Evolutionary conservation across 805 yeast genomes (phyloP), one percentile per base, ranked within the genome.

Genomic region (Pichia ethanolica): DNA sequence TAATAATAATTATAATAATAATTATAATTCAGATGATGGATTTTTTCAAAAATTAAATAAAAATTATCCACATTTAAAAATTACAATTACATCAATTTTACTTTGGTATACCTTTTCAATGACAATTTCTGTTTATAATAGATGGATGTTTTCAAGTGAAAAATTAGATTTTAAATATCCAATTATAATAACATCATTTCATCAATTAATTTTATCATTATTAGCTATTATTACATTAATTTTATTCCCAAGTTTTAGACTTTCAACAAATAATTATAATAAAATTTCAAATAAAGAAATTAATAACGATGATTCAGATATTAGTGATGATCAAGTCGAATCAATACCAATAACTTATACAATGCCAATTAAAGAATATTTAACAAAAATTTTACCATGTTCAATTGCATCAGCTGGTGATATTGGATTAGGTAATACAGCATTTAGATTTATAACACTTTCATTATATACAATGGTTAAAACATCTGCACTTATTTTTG

Each of bases 381-480:
- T 77, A 7, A 67, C 68, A 27, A 82, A 76, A 46, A 81, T 89
- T 39, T 61, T 87, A 2, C 97, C 97, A 0, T 89, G 97, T 61
- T 84, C 96, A 0, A 41, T 87, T 12, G 93, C 97, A 0, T 79
- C 90, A 2, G 89, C 95, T 2, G 91, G 95, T 14, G 99, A 93
- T 66, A 89, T 93, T 55, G 98, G 99, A 1, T 73, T 89, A 54
- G 91, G 96, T 33, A 93, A 93, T 65, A 80, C 84, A 35, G 84
- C 96, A 30, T 79, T 90, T 59, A 73, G 83, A 54, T 82, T 79
- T 61, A 85, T 93, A 43, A 79, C 96, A 1, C 72, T 93, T 54
- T 81, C 90, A 14, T 77, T 90, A 42, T 93, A 90, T 66, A 91
- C 98, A 8, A 89, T 91, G 89, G 81, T 93, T 51, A 93, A 93